Base-by-base conservation (phyloP, 306 rosid species). In the Lithocarpus polystachyus region DNA sequence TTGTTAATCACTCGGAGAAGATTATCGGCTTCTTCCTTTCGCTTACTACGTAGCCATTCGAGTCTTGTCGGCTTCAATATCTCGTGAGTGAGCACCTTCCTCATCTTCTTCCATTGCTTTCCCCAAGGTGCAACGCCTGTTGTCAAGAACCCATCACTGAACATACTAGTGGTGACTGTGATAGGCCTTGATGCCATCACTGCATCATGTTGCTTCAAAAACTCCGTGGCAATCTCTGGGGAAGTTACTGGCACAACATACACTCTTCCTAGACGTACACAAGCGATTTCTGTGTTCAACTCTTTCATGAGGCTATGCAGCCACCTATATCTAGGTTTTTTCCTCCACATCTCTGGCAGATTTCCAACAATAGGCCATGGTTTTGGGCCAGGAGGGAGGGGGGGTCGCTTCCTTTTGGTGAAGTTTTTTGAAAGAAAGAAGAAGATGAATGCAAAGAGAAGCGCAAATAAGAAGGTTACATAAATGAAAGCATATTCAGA, bases 341-440 rank as follows among this genome's bases (percentile, higher is more conserved):
- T 84, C 60, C 71, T 57, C 45, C 80, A 79, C 81, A 87, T 73
- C 80, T 87, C 83, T 6, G 83, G 86, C 7, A 87, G 71, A 24
- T 79, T 74, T 1, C 90, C 88, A 2, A 84, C 74, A 18, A 87
- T 70, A n/a, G 86, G 84, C 87, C 86, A 86, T 48, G 88, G 86
- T 79, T 82, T 84, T 3, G 86, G 88, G 22, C 86, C 84, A 0
- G 90, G 86, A 1, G 86, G 85, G 1, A 80, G 65, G 7, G 70
- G 33, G 48, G 4, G 1, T 75, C 75, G 61, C 26, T 20, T 4
- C 7, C 28, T 22, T 57, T 57, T 57, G 20, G 26, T 22, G 11
- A 6, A 24, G 31, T 10, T 1, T 57, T n/a, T 57, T 23, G 23
- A 4, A 20, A 4, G 13, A 20, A 56, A 56, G 28, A 56, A n/a